Percentiles rank a stretch among this genome's conserved stretches.
Evolutionary conservation across 192 early-diverging fungal species (phyloP).

Genomic region (Coemansia sp.): DNA sequence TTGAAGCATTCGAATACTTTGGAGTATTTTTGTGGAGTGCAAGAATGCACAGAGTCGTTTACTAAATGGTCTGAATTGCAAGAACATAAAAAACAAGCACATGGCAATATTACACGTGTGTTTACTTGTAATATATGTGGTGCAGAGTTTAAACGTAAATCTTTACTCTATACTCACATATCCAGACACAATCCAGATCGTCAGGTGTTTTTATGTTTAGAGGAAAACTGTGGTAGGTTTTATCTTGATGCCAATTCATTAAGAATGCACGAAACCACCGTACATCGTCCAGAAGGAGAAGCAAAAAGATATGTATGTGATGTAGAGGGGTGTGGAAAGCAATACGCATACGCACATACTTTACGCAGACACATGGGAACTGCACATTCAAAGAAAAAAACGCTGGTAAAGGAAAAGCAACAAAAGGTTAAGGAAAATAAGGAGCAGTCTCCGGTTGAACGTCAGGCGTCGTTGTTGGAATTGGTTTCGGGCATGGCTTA

Average conservation of each 20-base stretch:
- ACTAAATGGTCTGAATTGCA: conserved; percentile 50
- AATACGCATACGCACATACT: conserved; percentile 27
- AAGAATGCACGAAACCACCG: conserved; percentile 20
- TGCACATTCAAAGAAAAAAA: conserved; percentile 2
- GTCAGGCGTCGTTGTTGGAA: conserved; percentile 17
- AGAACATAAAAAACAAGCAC: conserved; percentile 33
- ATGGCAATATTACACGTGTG: conserved; percentile 11
- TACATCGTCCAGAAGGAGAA: conserved; percentile 29
- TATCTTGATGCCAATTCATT: conserved; percentile 33
- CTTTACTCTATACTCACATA: conserved; percentile 22
- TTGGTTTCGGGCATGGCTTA: conserved; percentile 46
- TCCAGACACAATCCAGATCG: conserved; percentile 33
- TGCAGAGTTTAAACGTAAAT: conserved; percentile 20
- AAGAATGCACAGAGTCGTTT: conserved; percentile 22
- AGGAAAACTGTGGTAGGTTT: conserved; percentile 37
- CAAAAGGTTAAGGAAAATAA: background rate
- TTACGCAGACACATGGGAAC: conserved; percentile 16
- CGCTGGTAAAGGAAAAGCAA: background rate
- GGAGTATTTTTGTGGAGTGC: conserved; percentile 36
- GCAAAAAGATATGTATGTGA: conserved; percentile 18
- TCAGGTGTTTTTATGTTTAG: conserved; percentile 22
- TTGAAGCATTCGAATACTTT: conserved; percentile 12
- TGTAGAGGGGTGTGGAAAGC: conserved; percentile 15
- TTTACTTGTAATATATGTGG: conserved; percentile 28
- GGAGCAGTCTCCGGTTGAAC: background rate